Evolutionary conservation across 768 basidiomycete genomes (phyloP), one percentile per base, ranked within the genome.

Genomic region (Boletus rufocinnamomeus): DNA sequence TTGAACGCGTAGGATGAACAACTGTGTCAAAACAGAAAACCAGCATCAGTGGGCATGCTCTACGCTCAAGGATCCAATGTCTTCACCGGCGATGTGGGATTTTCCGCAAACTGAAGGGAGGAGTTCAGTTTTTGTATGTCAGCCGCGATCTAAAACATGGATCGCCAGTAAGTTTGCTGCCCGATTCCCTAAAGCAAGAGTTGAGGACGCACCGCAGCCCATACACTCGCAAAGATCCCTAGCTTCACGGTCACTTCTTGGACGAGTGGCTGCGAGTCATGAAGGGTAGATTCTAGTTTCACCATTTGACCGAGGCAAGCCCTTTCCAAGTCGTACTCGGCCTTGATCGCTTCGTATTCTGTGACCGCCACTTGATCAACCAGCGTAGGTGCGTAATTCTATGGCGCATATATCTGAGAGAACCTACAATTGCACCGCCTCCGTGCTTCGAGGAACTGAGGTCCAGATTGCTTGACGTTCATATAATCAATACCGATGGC

Each of bases 211-310:
- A 66, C 64, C 14, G 64, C 61, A 6, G 65, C 61, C 62, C 65
- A 66, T 3, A 67, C 65, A 3, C 35, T 59, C 30, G 59, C 62
- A 46, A 66, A 66, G 4, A 67, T 52, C 3, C 65, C 62, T 3
- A 66, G 57, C 23, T 61, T 66, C 27, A 9, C 40, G 3, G 59
- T 64, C 34, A 66, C 62, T 7, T 66, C 65, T 23, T 64, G 62
- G 40, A 66, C 55, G 48, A 64, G 56, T 25, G 65, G 66, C 17
- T 50, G 44, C 11, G 66, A 28, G 4, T 58, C 52, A 7, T 50
- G 52, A 10, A 66, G 57, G 13, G 54, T 48, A 9, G 55, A n/a
- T 32, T 66, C 59, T 0, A 66, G 50, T 30, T 57, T 54, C 38
- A 54, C 21, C 62, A 66, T 66, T 27, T 66, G 65, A 28, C 27